Base-by-base conservation (phyloP, 2,329 filamentous ascomycete genomes). In the Emmonsiellopsis sp. region DNA sequence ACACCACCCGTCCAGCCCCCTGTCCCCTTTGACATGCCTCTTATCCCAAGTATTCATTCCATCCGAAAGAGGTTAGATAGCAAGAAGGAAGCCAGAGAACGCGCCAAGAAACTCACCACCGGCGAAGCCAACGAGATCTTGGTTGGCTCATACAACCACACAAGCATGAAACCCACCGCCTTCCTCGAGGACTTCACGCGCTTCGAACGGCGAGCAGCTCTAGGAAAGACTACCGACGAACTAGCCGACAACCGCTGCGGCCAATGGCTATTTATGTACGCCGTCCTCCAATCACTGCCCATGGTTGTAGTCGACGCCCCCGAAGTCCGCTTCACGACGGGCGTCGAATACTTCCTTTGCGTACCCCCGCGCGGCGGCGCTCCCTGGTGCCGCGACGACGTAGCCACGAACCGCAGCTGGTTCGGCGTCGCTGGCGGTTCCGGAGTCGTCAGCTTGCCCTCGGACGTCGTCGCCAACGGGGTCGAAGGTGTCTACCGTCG, bases 1-100 rank as follows among this genome's bases (percentile, higher is more conserved):
- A 88, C 85, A 11, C 89, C 92, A 1, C 93, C 93, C 0, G 90
- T 97, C 0, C 81, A 92, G 55, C 93, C 93, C 0, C 89, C 92
- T 0, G 83, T 97, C 53, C 92, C 93, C 0, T 97, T 92, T 64
- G 92, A 97, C 65, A 76, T 89, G 4, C 92, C 93, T 2, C 80
- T 84, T 59, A 71, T 94, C 26, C 92, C 92, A 0, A 80, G 79
- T 1, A 79, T 94, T 62, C 76, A 79, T 34, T 75, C 81, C 1
- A 77, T 89, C 15, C 77, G 85, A 53, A 78, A 81, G 41, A 85
- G 83, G 43, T 76, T 89, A 34, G 79, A 87, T 16, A 67, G 80
- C 1, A 92, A 89, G 70, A 54, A 89, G 61, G 86, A 92, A 65
- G 73, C 78, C 35, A 89, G 88, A 65, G 79, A 87, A 52, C 80